phyloP scores from a whole-genome alignment of 1,284 basidiomycete species.

The Sanghuangporus sanghuang region DNA sequence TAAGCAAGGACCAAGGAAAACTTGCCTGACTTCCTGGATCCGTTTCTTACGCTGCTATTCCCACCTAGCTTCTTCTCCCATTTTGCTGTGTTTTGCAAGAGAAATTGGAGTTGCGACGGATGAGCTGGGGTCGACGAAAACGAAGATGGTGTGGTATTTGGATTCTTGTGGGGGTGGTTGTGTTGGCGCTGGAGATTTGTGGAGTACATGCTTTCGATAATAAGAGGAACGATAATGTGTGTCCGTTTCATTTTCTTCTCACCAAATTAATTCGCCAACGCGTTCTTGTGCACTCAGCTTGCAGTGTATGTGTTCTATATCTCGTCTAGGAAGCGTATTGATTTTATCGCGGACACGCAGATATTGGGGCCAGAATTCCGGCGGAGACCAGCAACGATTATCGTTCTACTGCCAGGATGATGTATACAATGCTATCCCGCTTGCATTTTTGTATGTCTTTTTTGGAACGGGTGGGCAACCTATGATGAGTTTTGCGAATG shows the following conservation, averaged over 20 bases:
- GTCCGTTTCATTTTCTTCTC: not conserved
- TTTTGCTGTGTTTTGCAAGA: too few species aligned
- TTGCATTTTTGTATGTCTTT: slow-evolving; percentile 27
- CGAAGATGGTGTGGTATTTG: not conserved
- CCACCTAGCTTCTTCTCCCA: too few species aligned
- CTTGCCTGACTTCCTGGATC: not conserved
- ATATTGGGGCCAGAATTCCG: slow-evolving; percentile 18
- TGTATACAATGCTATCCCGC: slow-evolving; percentile 24
- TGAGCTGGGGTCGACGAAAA: too few species aligned
- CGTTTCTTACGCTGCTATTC: not conserved
- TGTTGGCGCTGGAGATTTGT: not conserved
- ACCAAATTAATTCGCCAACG: not conserved
- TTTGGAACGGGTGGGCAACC: slow-evolving; percentile 25
- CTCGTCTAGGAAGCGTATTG: not conserved
- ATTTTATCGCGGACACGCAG: not conserved
- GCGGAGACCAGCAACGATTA: slow-evolving; percentile 13
- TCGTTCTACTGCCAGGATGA: slow-evolving; percentile 22
- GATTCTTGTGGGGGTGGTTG: too few species aligned
- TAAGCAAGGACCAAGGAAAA: not conserved
- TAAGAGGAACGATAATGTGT: slow-evolving; percentile 18
- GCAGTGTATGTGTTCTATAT: slow-evolving; percentile 15
- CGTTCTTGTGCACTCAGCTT: slow-evolving; percentile 3
- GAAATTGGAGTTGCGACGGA: too few species aligned
- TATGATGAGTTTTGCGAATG: slow-evolving; percentile 26
- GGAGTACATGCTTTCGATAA: slow-evolving; percentile 9